Conservation (phyloP, 345 rosid genomes). For the Eucalyptus cloeziana region DNA sequence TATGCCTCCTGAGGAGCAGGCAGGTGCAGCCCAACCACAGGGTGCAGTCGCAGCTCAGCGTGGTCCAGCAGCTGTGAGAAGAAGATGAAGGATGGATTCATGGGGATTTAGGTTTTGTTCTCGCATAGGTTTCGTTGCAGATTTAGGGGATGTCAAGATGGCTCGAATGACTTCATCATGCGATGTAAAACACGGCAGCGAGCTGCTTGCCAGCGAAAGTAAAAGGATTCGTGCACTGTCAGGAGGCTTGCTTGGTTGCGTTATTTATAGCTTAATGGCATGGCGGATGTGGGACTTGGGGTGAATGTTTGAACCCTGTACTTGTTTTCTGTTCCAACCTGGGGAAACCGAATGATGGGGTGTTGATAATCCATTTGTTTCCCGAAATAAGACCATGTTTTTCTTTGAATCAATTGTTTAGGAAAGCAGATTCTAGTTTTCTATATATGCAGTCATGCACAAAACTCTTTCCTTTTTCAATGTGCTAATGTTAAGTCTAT, state of each 20-base stretch:
- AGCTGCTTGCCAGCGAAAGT: not conserved
- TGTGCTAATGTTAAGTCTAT: not conserved
- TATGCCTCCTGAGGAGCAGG: conserved; percentile 59
- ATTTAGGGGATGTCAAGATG: not conserved
- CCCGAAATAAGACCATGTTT: not conserved
- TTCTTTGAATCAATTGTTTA: not conserved
- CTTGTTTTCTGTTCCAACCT: not conserved
- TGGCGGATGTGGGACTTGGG: not conserved
- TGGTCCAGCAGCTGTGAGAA: conserved; percentile 4
- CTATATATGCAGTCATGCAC: not conserved
- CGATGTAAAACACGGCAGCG: not conserved
- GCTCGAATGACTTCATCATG: not conserved
- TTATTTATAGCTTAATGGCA: not conserved
- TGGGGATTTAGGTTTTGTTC: not conserved
- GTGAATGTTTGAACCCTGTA: not conserved
- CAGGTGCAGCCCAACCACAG: conserved; percentile 24
- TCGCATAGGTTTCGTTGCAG: not conserved
- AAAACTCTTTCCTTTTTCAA: not conserved
- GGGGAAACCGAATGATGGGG: not conserved
- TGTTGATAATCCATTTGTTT: not conserved
- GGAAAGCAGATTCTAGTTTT: not conserved
- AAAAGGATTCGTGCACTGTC: not conserved
- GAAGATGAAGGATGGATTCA: not conserved
- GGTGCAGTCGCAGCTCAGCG: conserved; percentile 18
- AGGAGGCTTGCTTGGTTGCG: not conserved